phyloP scores from a whole-genome alignment of 2,329 filamentous ascomycete genomes.

The Colletotrichum agaves region DNA sequence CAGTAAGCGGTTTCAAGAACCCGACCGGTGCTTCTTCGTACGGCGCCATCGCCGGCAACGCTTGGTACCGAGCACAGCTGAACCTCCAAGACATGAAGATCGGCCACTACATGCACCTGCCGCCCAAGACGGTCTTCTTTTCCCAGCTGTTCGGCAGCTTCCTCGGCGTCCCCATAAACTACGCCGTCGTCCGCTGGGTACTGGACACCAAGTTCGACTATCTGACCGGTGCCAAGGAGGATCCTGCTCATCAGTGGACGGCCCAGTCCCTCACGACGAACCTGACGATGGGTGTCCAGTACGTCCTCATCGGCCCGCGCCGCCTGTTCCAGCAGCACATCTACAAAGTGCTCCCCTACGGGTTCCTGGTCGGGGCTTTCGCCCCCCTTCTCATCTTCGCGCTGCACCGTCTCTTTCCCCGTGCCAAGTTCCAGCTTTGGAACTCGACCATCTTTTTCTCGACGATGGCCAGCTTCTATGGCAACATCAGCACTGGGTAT shows the following conservation, averaged over 20 bases:
- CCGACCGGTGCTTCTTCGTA: constrained; percentile 68
- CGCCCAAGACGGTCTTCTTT: constrained; percentile 68
- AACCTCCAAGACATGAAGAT: constrained; percentile 65
- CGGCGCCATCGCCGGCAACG: constrained; percentile 68
- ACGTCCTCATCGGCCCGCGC: constrained; percentile 62
- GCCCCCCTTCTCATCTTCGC: constrained; percentile 59
- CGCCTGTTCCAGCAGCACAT: constrained; percentile 58
- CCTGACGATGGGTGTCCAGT: constrained; percentile 68
- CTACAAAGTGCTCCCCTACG: constrained; percentile 61
- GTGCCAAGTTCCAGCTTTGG: constrained; percentile 64
- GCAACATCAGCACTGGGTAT: constrained; percentile 70
- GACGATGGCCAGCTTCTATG: constrained; percentile 65
- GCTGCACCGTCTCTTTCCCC: constrained; percentile 64
- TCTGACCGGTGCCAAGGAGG: constrained; percentile 59
- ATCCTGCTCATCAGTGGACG: constrained; percentile 71
- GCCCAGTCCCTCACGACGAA: constrained; percentile 62
- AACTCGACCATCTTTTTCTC: constrained; percentile 73
- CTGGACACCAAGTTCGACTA: constrained; percentile 66
- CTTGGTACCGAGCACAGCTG: constrained; percentile 68
- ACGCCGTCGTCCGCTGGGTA: constrained; percentile 70
- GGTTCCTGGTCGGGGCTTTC: constrained; percentile 61
- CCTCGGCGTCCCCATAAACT: constrained; percentile 70
- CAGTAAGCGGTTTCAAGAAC: constrained; percentile 56
- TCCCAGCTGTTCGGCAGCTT: constrained; percentile 69
- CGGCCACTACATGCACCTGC: constrained; percentile 64